These are phyloP conservation scores for Beauveria rudraprayagi DNA, from an alignment of 2,329 filamentous ascomycete species.

Conservation along the genomic window DNA sequence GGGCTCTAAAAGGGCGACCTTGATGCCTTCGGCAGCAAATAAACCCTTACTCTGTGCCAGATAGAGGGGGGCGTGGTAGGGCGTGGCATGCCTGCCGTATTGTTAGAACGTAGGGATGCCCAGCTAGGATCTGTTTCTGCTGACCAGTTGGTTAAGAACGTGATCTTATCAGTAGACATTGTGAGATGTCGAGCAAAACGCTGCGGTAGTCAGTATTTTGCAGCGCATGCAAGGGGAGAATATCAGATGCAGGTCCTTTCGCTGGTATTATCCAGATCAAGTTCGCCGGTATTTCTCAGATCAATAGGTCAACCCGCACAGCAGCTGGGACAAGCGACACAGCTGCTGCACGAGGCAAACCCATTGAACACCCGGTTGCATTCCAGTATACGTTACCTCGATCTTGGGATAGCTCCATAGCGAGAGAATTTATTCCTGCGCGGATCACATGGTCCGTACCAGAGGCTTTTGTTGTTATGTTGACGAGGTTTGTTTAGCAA, in stretches of 20 bases:
- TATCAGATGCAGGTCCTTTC: slow-evolving; percentile 77
- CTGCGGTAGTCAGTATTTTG: slow-evolving; percentile 41
- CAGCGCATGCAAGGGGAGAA: slow-evolving; percentile 25
- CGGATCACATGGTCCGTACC: slow-evolving; percentile 9
- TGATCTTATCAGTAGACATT: slow-evolving; percentile 80
- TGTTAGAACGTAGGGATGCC: slow-evolving; percentile 4
- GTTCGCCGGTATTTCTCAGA: slow-evolving; percentile 78
- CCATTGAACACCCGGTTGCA: slow-evolving; percentile 23
- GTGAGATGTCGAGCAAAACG: slow-evolving; percentile 36
- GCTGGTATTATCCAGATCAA: slow-evolving; percentile 85
- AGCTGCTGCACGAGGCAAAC: not conserved
- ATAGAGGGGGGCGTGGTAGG: slow-evolving; percentile 72
- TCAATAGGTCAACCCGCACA: slow-evolving; percentile 18
- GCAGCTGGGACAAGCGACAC: not conserved
- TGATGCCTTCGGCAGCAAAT: slow-evolving; percentile 68
- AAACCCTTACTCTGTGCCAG: slow-evolving; percentile 68
- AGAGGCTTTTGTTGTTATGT: not conserved
- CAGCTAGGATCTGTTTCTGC: not conserved
- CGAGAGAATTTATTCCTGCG: slow-evolving; percentile 13
- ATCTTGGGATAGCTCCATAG: slow-evolving; percentile 29
- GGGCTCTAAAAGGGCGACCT: slow-evolving; percentile 69
- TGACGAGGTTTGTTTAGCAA: not conserved
- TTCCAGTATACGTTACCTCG: slow-evolving; percentile 33
- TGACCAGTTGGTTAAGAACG: slow-evolving; percentile 78
- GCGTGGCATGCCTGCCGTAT: slow-evolving; percentile 62